Evolutionary conservation across 768 basidiomycete genomes (phyloP).

Genomic region (Cystofilobasidium bisporidii): DNA sequence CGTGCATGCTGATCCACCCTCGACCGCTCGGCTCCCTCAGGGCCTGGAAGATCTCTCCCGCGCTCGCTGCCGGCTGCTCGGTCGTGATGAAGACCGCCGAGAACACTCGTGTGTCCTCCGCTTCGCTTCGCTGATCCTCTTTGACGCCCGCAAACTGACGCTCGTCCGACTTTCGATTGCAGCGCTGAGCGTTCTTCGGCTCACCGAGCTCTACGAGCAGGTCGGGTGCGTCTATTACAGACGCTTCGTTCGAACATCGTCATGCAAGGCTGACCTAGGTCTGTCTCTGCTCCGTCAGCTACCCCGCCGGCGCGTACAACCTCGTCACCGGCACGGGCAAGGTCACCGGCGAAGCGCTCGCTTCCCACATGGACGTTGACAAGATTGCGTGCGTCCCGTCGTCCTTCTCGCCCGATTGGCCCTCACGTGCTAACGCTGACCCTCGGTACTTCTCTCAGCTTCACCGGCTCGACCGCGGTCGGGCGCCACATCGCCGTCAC

Average conservation of each 20-base stretch:
- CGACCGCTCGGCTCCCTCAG: too few relatives aligned
- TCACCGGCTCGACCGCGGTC: slow-evolving; percentile 66
- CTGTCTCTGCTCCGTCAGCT: too few relatives aligned
- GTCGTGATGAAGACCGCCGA: slow-evolving; percentile 57
- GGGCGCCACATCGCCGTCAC: slow-evolving; percentile 73
- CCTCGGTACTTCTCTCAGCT: not conserved
- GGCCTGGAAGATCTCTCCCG: slow-evolving; percentile 45
- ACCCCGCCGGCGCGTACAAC: slow-evolving; percentile 29
- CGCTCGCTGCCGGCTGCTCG: slow-evolving; percentile 82
- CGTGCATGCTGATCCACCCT: too few relatives aligned
- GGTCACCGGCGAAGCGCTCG: slow-evolving; percentile 26
- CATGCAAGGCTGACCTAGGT: too few relatives aligned
- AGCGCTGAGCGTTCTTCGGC: not conserved
- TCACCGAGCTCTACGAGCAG: slow-evolving; percentile 1
- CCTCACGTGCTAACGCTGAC: too few relatives aligned
- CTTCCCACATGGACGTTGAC: slow-evolving; percentile 66
- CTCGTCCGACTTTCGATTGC: too few relatives aligned
- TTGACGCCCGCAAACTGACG: too few relatives aligned
- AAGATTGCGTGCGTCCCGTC: slow-evolving; percentile 42
- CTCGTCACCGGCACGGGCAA: slow-evolving; percentile 25
- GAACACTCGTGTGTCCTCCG: slow-evolving; percentile 63
- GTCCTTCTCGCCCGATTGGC: too few relatives aligned
- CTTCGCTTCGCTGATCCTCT: slow-evolving; percentile 35
- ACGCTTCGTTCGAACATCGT: too few relatives aligned
- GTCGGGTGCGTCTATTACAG: slow-evolving; percentile 1